Evolutionary conservation across 2,329 filamentous ascomycete genomes (phyloP).

Genomic region (Drechslerella dactyloides): DNA sequence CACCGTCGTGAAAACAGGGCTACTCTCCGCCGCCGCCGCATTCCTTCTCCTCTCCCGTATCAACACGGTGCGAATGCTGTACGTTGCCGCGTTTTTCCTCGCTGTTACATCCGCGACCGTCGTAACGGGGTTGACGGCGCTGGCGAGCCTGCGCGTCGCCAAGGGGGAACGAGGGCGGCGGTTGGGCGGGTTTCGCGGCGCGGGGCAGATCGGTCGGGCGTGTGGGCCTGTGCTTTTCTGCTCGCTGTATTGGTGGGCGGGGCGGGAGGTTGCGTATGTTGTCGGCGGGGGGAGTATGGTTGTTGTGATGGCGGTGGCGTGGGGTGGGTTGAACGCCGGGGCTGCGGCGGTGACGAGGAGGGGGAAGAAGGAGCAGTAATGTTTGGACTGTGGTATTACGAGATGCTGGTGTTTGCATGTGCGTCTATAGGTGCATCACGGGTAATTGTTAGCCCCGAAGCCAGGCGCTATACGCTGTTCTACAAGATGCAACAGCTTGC

Average conservation of each 20-base stretch:
- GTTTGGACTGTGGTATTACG: neutral
- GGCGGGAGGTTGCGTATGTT: constrained; percentile 80
- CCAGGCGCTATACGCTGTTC: no score
- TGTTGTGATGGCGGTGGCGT: constrained; percentile 72
- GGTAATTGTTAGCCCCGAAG: no score
- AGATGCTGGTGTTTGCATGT: constrained; percentile 1
- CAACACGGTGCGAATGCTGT: constrained; percentile 72
- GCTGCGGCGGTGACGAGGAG: constrained; percentile 1
- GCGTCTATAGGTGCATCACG: no score
- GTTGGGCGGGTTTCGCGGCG: constrained; percentile 74
- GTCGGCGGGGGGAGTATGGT: constrained; percentile 82
- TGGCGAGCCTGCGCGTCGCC: constrained; percentile 86
- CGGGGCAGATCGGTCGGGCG: constrained; percentile 80
- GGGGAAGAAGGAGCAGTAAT: constrained; percentile 37
- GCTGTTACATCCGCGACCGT: constrained; percentile 93
- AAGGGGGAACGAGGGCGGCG: constrained; percentile 83
- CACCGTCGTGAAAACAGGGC: constrained; percentile 77
- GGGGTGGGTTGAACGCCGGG: constrained; percentile 68
- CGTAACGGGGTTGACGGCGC: constrained; percentile 87
- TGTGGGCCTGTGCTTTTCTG: constrained; percentile 90
- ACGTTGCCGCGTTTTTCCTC: constrained; percentile 79
- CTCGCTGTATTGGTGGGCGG: constrained; percentile 92
- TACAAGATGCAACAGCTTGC: no score
- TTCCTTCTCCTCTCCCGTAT: constrained; percentile 80
- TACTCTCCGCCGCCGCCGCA: constrained; percentile 75